Percentiles rank a stretch among this genome's conserved stretches.
phyloP scores from a whole-genome alignment of 495 filamentous ascomycete genomes.

The Penicillium pulvis region DNA sequence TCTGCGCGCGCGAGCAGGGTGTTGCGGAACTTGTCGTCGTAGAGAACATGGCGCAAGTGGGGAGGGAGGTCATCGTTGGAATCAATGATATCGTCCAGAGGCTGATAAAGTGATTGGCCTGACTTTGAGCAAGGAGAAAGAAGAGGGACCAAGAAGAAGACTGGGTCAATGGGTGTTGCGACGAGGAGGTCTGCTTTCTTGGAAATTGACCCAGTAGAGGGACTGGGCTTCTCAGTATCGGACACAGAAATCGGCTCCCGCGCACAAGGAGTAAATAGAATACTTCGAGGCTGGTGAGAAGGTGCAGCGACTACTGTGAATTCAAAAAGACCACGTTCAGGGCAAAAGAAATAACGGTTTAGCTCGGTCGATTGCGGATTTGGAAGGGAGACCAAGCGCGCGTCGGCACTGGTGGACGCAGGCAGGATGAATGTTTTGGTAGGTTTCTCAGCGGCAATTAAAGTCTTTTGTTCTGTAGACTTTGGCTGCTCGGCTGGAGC shows the following conservation, averaged over 20 bases:
- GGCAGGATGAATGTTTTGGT: constrained; percentile 83
- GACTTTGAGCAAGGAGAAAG: constrained; percentile 49
- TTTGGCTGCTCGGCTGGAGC: constrained; percentile 23
- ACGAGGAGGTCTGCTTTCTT: constrained; percentile 72
- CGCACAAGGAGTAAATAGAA: constrained; percentile 31
- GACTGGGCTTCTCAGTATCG: constrained; percentile 14
- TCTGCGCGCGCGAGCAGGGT: constrained; percentile 56
- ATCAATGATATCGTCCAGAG: constrained; percentile 81
- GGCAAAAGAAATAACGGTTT: constrained; percentile 78
- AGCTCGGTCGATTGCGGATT: constrained; percentile 70
- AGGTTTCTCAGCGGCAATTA: constrained; percentile 36
- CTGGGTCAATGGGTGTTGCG: constrained; percentile 78
- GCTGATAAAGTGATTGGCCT: constrained; percentile 62
- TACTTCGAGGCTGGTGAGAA: constrained; percentile 34
- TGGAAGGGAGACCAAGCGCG: constrained; percentile 74
- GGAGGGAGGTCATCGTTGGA: constrained; percentile 53
- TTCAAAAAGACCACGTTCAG: constrained; percentile 77
- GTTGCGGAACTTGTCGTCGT: constrained; percentile 42
- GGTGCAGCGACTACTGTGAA: constrained; percentile 77
- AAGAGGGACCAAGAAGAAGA: constrained; percentile 81
- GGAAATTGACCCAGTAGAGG: constrained; percentile 37
- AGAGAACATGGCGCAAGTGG: constrained; percentile 61
- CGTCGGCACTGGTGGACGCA: constrained; percentile 58
- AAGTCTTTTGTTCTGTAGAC: constrained; percentile 14
- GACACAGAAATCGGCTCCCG: constrained; percentile 10